Percentiles rank a stretch among this genome's conserved stretches.
Conservation (phyloP, 2,329 filamentous ascomycete genomes). For the Ophioceras dolichostomum region DNA sequence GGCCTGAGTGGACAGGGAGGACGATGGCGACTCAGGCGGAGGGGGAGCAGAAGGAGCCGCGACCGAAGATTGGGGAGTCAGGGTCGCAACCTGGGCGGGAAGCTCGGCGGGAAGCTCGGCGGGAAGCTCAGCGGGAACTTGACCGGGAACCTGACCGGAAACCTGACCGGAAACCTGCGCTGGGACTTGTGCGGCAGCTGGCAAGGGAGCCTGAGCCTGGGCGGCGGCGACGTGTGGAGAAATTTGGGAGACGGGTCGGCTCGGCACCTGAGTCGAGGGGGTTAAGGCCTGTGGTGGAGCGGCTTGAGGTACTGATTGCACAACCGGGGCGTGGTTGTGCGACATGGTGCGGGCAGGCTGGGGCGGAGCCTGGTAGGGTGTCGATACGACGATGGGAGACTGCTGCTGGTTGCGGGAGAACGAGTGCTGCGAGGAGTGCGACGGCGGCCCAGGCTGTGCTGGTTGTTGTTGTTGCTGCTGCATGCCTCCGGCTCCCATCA, state of each 20-base stretch:
- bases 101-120: not conserved
- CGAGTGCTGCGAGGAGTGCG: slow-evolving; percentile 25
- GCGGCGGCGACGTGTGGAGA: too few relatives aligned
- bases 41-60: not conserved
- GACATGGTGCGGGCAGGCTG: slow-evolving; percentile 21
- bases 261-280: too few relatives aligned
- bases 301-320: slow-evolving; percentile 21
- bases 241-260: too few relatives aligned
- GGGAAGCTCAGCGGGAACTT: too few relatives aligned
- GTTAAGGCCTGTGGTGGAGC: slow-evolving; percentile 14
- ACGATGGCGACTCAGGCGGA: slow-evolving; percentile 37
- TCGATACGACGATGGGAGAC: slow-evolving; percentile 34
- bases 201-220: too few relatives aligned
- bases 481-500: slow-evolving; percentile 30
- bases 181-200: too few relatives aligned
- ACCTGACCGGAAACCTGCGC: too few relatives aligned
- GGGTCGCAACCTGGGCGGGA: not conserved
- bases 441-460: slow-evolving; percentile 15
- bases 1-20: slow-evolving; percentile 32
- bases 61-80: too few relatives aligned
- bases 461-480: too few relatives aligned
- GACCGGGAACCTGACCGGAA: too few relatives aligned
- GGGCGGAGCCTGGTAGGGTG: slow-evolving; percentile 43
- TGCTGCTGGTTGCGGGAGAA: slow-evolving; percentile 37
- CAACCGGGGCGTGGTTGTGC: slow-evolving; percentile 1